Evolutionary conservation across 108 stramenopile genomes (phyloP).

Genomic region (Nitzschia putrida): DNA sequence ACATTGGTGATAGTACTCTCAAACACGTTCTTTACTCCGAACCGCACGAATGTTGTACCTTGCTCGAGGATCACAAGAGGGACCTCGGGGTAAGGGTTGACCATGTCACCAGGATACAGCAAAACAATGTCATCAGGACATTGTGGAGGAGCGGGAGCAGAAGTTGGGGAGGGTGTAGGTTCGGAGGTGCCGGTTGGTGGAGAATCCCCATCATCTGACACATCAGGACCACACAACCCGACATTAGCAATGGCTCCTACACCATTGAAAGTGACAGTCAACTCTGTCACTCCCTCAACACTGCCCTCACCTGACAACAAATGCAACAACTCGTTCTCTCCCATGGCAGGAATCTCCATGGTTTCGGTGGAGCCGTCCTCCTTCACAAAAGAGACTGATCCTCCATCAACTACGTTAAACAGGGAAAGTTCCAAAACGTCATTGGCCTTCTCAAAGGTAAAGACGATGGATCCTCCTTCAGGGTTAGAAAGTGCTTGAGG

Average conservation of each 20-base stretch:
- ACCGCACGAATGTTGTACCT: slow-evolving; percentile 14
- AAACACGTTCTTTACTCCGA: slow-evolving; percentile 15
- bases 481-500: neutral
- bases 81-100: neutral
- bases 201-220: neutral
- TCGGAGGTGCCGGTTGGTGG: neutral
- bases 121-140: slow-evolving; percentile 10
- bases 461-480: neutral
- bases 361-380: neutral
- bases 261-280: slow-evolving; percentile 6
- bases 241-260: neutral
- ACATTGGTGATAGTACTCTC: slow-evolving; percentile 10
- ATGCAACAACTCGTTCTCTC: slow-evolving; percentile 8
- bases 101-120: slow-evolving; percentile 1
- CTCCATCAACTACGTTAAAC: neutral
- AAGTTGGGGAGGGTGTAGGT: slow-evolving; percentile 5
- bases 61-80: slow-evolving; percentile 25
- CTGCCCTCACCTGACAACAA: neutral
- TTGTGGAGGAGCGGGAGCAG: slow-evolving; percentile 2
- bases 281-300: neutral
- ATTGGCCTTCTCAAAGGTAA: neutral
- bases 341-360: neutral
- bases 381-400: neutral
- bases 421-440: neutral
- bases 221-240: neutral